Conservation (phyloP, 2,329 filamentous ascomycete species). For the Ascocoryne sarcoides region DNA sequence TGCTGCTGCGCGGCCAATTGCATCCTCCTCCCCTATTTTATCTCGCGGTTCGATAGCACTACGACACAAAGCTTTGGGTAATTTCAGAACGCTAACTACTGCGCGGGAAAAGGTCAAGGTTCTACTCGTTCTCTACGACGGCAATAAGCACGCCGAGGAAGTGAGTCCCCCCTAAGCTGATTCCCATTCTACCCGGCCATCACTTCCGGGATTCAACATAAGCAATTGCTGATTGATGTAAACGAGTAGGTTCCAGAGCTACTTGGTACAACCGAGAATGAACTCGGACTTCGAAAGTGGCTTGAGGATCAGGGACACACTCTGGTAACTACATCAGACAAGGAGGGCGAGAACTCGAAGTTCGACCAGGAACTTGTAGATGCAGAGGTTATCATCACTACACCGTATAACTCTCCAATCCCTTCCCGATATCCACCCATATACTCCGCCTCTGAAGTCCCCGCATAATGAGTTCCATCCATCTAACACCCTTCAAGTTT, state of each 20-base stretch:
- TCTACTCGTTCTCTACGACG: slow-evolving; percentile 89
- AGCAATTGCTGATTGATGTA: slow-evolving; percentile 13
- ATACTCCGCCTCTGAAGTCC: background rate
- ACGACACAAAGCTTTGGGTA: slow-evolving; percentile 19
- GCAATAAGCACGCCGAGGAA: slow-evolving; percentile 74
- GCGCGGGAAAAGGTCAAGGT: slow-evolving; percentile 70
- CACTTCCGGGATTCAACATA: too few species aligned
- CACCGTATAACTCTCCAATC: slow-evolving; percentile 59
- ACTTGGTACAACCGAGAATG: slow-evolving; percentile 87
- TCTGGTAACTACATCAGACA: slow-evolving; percentile 93
- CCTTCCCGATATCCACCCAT: slow-evolving; percentile 4
- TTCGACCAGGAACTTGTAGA: slow-evolving; percentile 96
- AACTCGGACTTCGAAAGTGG: slow-evolving; percentile 95
- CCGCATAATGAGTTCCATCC: background rate
- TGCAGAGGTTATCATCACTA: slow-evolving; percentile 98
- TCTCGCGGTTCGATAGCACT: slow-evolving; percentile 14
- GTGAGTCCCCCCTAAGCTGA: slow-evolving; percentile 29
- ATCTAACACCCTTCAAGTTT: slow-evolving; percentile 48
- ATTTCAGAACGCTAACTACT: slow-evolving; percentile 27
- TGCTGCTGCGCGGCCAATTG: slow-evolving; percentile 17
- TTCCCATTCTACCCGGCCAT: slow-evolving; percentile 1
- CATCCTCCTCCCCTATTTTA: slow-evolving; percentile 11
- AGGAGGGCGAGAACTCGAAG: slow-evolving; percentile 85
- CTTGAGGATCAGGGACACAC: slow-evolving; percentile 96
- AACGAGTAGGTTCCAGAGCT: slow-evolving; percentile 58